Evolutionary conservation across 768 basidiomycete genomes (phyloP), one percentile per base, ranked within the genome.

Genomic region (Auriscalpium microsporum): DNA sequence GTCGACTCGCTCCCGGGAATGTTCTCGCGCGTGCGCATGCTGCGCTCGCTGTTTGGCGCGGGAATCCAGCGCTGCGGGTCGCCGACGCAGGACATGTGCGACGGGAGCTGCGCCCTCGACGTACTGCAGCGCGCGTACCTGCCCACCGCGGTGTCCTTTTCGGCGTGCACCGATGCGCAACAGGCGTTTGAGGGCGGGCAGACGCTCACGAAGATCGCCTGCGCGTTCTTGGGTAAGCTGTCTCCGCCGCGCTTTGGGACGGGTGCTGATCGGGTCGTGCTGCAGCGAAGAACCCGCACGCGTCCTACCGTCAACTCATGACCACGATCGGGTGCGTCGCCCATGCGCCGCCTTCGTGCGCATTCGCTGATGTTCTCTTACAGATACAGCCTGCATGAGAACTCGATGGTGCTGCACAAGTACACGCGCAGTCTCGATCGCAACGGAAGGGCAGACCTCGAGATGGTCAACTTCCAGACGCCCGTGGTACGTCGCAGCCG

Each of bases 121-220:
- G 17, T 42, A 9, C 9, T 6, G 16, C 8, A 5, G 8, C 35
- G 16, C 21, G 9, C 35, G 42, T 16, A 34, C 10, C 38, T 52
- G 23, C 13, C 28, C 14, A 44, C 35, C 28, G 28, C 59, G 59
- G 38, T 60, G 2, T 64, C 63, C 3, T 36, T 65, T 4, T 61
- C 64, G 1, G 59, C 63, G 0, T 65, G 64, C 38, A 56, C 61
- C 40, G 66, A 67, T 35, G 37, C 55, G 36, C 66, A 65, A 48
- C 54, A 38, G 35, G 50, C 61, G 8, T 67, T 61, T 59, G 66
- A 65, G 40, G 17, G 14, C 48, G 14, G n/a, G 16, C 35, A 33
- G 16, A 16, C 34, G 16, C 34, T 19, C 48, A 16, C 14, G 33
- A 13, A 50, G 19, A 28, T 55, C 37, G 45, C 56, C 5, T 59